A percentile compares a stretch with the other conserved stretches of the same genome.
These are phyloP conservation scores for Falciphora oryzae DNA, from an alignment of 2,329 filamentous ascomycete species.

Conservation along the genomic window DNA sequence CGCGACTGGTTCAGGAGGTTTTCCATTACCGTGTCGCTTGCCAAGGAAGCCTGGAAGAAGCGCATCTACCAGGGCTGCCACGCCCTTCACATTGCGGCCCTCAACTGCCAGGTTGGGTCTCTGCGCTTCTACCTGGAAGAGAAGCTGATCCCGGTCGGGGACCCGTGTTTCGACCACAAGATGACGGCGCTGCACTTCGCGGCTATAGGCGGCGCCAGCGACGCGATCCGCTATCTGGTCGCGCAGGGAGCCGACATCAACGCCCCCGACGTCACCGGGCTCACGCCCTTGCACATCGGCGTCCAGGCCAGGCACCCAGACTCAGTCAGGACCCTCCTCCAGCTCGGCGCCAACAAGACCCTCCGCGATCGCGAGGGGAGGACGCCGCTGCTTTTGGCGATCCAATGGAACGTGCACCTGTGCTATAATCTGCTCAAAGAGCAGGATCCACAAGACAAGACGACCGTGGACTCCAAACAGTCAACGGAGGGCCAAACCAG, in stretches of 20 bases:
- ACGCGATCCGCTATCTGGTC: slow-evolving; percentile 2
- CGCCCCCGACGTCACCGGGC: not conserved
- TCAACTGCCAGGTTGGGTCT: not conserved
- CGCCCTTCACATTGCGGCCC: slow-evolving; percentile 4
- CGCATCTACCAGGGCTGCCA: not conserved
- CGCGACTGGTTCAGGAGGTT: not conserved
- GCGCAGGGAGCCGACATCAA: slow-evolving; percentile 14
- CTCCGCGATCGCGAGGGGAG: not conserved
- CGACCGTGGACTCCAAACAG: not conserved
- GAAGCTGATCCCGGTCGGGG: not conserved
- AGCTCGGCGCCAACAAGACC: not conserved
- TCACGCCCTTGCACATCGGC: slow-evolving; percentile 6
- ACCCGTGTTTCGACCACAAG: not conserved
- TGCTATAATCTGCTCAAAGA: not conserved
- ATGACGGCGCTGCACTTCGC: slow-evolving; percentile 6
- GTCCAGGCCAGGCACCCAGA: not conserved
- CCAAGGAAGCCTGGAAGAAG: not conserved
- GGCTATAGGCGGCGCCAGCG: not conserved
- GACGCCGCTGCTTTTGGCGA: slow-evolving; percentile 3
- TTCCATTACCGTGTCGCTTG: not conserved
- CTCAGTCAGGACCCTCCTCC: slow-evolving; percentile 1
- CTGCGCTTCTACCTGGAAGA: slow-evolving; percentile 5
- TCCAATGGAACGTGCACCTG: not conserved
- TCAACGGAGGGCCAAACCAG: not conserved
- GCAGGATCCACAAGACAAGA: not conserved